Evolutionary conservation across 2,329 filamentous ascomycete species (phyloP), one percentile per base, ranked within the genome.

Genomic region (Cladophialophora chaetospira): DNA sequence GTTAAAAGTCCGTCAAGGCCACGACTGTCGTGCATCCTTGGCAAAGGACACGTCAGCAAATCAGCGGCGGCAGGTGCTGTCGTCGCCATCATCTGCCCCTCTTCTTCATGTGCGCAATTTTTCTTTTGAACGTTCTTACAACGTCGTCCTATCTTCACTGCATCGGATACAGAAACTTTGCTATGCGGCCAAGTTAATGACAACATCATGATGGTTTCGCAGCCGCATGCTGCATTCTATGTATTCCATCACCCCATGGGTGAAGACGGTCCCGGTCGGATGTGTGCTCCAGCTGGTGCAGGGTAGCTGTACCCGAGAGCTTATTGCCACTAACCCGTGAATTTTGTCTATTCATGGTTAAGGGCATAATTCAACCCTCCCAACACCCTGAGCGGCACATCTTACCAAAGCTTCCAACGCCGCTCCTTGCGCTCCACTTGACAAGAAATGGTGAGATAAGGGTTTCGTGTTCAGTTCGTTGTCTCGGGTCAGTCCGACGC

Each of bases 291-390:
- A 2, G 42, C 3, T 15, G 42, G n/a, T 25, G 4, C 23, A 28
- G 42, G 42, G 42, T 17, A 25, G 19, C 21, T 44, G 23, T 19
- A 28, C 23, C 42, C 42, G 23, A 28, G 42, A 28, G 42, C 23
- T 44, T 28, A 44, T 44, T 44, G 23, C 42, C 42, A 13, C 23
- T 25, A 44, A n/a, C 13, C 42, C 42, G 42, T 44, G 42, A 44
- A 44, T 44, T 44, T 44, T 44, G 9, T 28, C 42, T 44, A 28
- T 44, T 44, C 42, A 25, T 44, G 42, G 42, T 44, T 44, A 25
- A 44, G 23, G 23, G 36, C 36, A 40, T 17, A 40, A 19, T 40
- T 10, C 15, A 21, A 8, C 17, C 10, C 23, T 8, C 36, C 42
- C 19, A 40, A 28, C 23, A 23, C 42, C 13, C 4, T 6, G 19